These are phyloP conservation scores for Fusarium pseudoanthophilum DNA, from an alignment of 2,329 filamentous ascomycete species.

Conservation along the genomic window DNA sequence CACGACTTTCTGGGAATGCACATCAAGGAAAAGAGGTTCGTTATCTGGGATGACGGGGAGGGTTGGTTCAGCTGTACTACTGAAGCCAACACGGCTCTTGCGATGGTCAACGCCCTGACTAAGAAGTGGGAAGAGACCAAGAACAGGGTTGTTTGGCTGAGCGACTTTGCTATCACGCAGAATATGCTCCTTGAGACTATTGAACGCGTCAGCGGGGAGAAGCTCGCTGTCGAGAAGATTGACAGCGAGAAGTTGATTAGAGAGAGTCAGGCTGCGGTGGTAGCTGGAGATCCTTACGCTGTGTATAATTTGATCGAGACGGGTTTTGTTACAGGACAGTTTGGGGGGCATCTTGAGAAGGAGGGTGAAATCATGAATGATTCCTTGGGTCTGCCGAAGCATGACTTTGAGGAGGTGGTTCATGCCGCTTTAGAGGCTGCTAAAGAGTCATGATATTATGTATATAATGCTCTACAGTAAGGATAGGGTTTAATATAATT, in stretches of 20 bases:
- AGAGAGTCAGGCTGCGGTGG: neutral
- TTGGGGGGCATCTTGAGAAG: slow-evolving; percentile 8
- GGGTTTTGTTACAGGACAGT: neutral
- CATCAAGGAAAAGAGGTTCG: slow-evolving; percentile 9
- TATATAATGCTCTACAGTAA: no score
- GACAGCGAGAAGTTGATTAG: neutral
- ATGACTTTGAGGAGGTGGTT: neutral
- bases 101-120: neutral
- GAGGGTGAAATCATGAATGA: slow-evolving; percentile 3
- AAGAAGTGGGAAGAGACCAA: slow-evolving; percentile 14
- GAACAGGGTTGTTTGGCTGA: slow-evolving; percentile 9
- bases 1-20: slow-evolving; percentile 13
- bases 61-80: slow-evolving; percentile 13
- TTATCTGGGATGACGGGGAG: slow-evolving; percentile 7
- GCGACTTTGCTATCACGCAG: slow-evolving; percentile 9
- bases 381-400: neutral
- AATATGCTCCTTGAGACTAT: slow-evolving; percentile 1
- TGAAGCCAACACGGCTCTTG: slow-evolving; percentile 5
- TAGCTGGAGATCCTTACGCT: neutral
- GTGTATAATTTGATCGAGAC: slow-evolving; percentile 1
- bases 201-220: neutral
- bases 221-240: neutral
- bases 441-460: neutral
- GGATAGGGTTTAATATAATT: no score
- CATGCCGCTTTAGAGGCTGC: neutral